Percentiles rank a stretch among this genome's conserved stretches.
Conservation (phyloP, 208 protist species). For the Trypanosoma boissoni region DNA sequence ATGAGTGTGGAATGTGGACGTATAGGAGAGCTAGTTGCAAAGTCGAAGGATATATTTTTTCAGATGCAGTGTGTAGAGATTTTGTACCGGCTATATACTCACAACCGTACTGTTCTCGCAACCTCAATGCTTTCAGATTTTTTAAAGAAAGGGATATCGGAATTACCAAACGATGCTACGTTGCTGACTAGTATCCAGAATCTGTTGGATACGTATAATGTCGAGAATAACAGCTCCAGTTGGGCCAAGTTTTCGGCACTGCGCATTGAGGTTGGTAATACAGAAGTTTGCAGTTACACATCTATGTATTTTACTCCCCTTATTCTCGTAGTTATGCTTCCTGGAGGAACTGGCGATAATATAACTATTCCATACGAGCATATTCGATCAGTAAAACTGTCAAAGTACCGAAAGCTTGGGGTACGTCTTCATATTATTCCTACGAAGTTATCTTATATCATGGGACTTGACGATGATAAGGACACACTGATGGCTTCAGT, state of each 20-base stretch:
- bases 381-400: slow-evolving; percentile 78
- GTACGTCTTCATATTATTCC: slow-evolving; percentile 73
- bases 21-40: slow-evolving; percentile 45
- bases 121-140: slow-evolving; percentile 35
- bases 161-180: slow-evolving; percentile 70
- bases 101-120: slow-evolving; percentile 46
- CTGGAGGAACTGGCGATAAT: slow-evolving; percentile 49
- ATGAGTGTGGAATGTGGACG: slow-evolving; percentile 45
- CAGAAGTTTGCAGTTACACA: slow-evolving; percentile 60
- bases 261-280: slow-evolving; percentile 46
- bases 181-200: slow-evolving; percentile 64
- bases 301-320: slow-evolving; percentile 79
- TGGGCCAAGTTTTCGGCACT: slow-evolving; percentile 54
- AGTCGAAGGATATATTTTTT: slow-evolving; percentile 77
- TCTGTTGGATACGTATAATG: slow-evolving; percentile 69
- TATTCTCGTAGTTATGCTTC: slow-evolving; percentile 66
- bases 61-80: slow-evolving; percentile 89
- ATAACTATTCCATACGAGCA: slow-evolving; percentile 87
- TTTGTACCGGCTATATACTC: slow-evolving; percentile 71
- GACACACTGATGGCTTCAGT: slow-evolving; percentile 69
- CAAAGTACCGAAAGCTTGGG: slow-evolving; percentile 63
- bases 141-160: slow-evolving; percentile 55
- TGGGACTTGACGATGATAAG: slow-evolving; percentile 33
- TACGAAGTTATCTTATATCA: slow-evolving; percentile 46
- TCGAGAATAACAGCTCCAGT: slow-evolving; percentile 29